These are phyloP conservation scores for Primulina huaijiensis DNA, from an alignment of 257 asterid species.

Conservation along the genomic window DNA sequence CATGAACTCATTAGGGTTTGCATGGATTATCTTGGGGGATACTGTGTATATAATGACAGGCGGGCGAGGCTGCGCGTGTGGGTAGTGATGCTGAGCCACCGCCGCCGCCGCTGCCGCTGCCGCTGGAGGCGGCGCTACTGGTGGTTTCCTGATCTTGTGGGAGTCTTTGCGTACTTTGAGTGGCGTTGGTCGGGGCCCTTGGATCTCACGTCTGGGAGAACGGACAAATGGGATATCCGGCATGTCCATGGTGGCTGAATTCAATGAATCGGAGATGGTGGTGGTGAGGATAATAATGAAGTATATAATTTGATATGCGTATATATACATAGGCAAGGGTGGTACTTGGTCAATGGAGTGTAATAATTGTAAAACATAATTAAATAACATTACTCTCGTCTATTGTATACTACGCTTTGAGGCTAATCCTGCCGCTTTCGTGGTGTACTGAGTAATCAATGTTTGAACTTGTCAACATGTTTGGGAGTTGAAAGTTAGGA, in stretches of 20 bases:
- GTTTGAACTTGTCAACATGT: too few relatives aligned
- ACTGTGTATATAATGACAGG: constrained; percentile 90
- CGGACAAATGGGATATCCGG: constrained; percentile 41
- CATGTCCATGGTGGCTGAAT: constrained; percentile 38
- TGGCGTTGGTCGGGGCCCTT: constrained; percentile 89
- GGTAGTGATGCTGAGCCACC: constrained; percentile 18
- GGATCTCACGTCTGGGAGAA: constrained; percentile 72
- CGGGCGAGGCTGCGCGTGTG: constrained; percentile 57
- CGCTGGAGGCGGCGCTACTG: constrained; percentile 43
- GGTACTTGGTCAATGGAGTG: constrained; percentile 48
- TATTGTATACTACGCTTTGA: not conserved
- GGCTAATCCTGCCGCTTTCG: too few relatives aligned
- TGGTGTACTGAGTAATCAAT: too few relatives aligned
- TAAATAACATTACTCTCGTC: constrained; percentile 12
- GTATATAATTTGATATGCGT: constrained; percentile 8
- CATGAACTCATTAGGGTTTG: constrained; percentile 99
- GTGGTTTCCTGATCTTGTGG: constrained; percentile 84
- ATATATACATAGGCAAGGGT: constrained; percentile 15
- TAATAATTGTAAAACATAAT: constrained; percentile 20
- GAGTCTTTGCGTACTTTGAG: constrained; percentile 71
- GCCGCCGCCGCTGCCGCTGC: not conserved
- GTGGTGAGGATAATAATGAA: constrained; percentile 23
- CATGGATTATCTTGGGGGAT: constrained; percentile 88
- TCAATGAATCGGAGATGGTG: not conserved
- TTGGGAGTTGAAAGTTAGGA: too few relatives aligned